Evolutionary conservation across 2,329 filamentous ascomycete genomes (phyloP).

Genomic region (Geosmithia morbida): DNA sequence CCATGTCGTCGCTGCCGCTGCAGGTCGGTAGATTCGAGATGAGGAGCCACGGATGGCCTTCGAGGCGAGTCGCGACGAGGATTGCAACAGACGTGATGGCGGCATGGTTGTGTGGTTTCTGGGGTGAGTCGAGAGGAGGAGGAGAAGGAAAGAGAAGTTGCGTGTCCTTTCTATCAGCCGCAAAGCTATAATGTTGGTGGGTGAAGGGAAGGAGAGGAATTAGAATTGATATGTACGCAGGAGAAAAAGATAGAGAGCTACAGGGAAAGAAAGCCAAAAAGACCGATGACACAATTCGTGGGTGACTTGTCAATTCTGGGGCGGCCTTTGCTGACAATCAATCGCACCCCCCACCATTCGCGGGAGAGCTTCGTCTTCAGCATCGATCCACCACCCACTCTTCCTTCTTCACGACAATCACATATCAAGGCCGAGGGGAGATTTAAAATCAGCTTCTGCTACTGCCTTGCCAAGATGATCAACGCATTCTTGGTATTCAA

Average conservation of each 20-base stretch:
- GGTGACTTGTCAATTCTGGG: not conserved
- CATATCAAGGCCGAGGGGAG: no score
- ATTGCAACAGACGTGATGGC: not conserved
- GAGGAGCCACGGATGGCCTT: no score
- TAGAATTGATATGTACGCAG: not conserved
- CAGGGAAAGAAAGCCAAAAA: not conserved
- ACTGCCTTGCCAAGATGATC: conserved; percentile 51
- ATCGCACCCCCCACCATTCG: not conserved
- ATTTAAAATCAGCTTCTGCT: no score
- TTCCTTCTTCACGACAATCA: not conserved
- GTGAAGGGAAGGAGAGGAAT: no score
- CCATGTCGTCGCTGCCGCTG: not conserved
- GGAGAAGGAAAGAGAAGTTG: no score
- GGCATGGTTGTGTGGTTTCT: not conserved
- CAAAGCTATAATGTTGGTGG: not conserved
- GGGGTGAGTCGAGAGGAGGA: no score
- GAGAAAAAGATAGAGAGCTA: not conserved
- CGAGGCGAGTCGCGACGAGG: not conserved
- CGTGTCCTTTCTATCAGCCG: no score
- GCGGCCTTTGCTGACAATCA: not conserved
- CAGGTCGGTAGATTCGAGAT: not conserved
- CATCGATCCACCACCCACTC: not conserved
- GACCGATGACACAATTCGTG: not conserved
- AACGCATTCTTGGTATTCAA: conserved; percentile 99
- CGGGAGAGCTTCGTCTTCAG: no score